Evolutionary conservation across 345 rosid genomes (phyloP), one percentile per base, ranked within the genome.

Genomic region (Salix udensis): DNA sequence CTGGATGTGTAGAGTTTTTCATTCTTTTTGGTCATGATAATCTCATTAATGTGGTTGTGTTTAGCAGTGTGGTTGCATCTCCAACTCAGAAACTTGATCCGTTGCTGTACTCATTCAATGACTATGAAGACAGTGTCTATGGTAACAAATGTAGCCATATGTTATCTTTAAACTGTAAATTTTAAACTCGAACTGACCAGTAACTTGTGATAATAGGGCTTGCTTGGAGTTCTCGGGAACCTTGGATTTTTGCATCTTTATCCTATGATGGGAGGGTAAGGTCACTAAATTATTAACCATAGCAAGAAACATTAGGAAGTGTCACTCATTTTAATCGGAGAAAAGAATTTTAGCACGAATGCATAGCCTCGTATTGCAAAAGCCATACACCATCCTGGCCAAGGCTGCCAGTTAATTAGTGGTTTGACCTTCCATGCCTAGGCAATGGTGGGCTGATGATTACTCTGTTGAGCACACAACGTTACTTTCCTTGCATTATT

Each of bases 221-320:
- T 80, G 88, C 96, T 71, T 93, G 98, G 99, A 93, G 98, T 82
- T 84, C 88, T 68, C 90, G 91, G 9, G 98, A 93, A 80, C 96
- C 94, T 62, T 93, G 89, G 94, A 81, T 93, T 68, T 96, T 92
- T 82, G 96, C 98, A 53, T 91, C 99, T 19, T 69, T 93, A 73
- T 96, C 98, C 26, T 96, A 93, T 70, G 96, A 96, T 86, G 98
- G 97, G 74, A 88, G 97, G 92, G 97, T 92, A 86, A 87, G 92
- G 68, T 39, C 36, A 46, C n/a, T 67, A 31, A 31, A 11, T 21
- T 1, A 72, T 19, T 37, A n/a, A n/a, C 16, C 26, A 42, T 23
- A 8, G 2, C 26, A 30, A 28, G 5, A 55, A 36, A 23, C 48
- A 34, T 18, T 55, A 21, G 65, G 40, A 55, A 36, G 3, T 55